phyloP scores from a whole-genome alignment of 2,329 filamentous ascomycete species.

The Penicillium digitatum region DNA sequence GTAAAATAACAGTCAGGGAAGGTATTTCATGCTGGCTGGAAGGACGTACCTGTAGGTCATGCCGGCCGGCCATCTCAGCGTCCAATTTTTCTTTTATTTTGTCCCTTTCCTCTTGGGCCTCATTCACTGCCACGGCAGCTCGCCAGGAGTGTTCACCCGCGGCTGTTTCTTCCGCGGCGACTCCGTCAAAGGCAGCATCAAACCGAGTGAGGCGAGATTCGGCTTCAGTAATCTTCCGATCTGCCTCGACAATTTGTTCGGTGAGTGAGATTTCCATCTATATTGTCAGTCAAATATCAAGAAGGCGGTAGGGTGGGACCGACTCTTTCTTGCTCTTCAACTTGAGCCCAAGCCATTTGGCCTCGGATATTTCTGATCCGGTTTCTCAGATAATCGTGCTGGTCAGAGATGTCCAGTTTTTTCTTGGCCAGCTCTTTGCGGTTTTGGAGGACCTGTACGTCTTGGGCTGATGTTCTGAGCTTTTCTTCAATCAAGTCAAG shows the following conservation, averaged over 20 bases:
- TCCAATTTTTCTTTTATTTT: constrained; percentile 52
- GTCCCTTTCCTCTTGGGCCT: constrained; percentile 47
- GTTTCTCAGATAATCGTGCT: constrained; percentile 61
- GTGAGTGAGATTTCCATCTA: constrained; percentile 38
- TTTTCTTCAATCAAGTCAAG: constrained; percentile 68
- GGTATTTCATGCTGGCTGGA: background rate
- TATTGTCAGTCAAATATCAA: constrained; percentile 6
- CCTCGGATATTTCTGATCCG: constrained; percentile 57
- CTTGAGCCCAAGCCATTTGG: constrained; percentile 83
- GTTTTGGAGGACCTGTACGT: constrained; percentile 58
- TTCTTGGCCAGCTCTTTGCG: constrained; percentile 59
- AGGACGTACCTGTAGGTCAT: constrained; percentile 47
- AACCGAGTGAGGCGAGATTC: constrained; percentile 45
- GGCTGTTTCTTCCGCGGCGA: constrained; percentile 36
- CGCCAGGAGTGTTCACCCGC: constrained; percentile 44
- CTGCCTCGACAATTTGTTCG: constrained; percentile 33
- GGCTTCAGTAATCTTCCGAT: constrained; percentile 49
- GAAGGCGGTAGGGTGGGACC: constrained; percentile 6
- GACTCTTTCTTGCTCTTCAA: constrained; percentile 67
- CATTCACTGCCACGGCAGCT: constrained; percentile 44
- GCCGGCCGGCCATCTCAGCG: constrained; percentile 52
- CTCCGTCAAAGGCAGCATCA: constrained; percentile 46
- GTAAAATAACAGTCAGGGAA: constrained; percentile 18
- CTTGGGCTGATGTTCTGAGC: constrained; percentile 57
- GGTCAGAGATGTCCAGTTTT: constrained; percentile 62